Percentiles rank a stretch among this genome's conserved stretches.
These are phyloP conservation scores for Naematelia aurantialba DNA, from an alignment of 768 basidiomycete species.

Conservation along the genomic window DNA sequence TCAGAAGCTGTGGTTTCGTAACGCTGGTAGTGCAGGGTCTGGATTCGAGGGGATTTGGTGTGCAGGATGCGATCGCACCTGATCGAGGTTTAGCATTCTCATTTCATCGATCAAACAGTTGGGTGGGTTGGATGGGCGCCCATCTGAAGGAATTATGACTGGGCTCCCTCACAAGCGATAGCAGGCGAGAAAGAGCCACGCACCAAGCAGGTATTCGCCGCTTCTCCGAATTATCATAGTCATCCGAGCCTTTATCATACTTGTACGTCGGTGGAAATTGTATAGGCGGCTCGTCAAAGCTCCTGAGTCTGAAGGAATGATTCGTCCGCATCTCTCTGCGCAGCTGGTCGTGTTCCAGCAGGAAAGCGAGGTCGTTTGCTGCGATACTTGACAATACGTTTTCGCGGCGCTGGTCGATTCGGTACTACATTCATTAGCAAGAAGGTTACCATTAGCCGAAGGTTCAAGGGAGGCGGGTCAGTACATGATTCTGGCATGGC, in stretches of 20 bases:
- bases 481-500: no score
- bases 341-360: conserved; percentile 76
- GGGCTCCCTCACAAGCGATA: neutral
- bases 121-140: neutral
- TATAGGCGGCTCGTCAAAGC: conserved; percentile 74
- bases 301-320: conserved; percentile 77
- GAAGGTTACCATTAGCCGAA: no score
- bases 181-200: no score
- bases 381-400: conserved; percentile 68
- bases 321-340: conserved; percentile 82
- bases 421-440: no score
- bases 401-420: conserved; percentile 88
- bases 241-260: conserved; percentile 72
- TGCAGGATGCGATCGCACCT: conserved; percentile 85
- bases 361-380: conserved; percentile 61
- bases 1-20: conserved; percentile 87
- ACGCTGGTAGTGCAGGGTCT: conserved; percentile 67
- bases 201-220: conserved; percentile 81
- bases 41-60: conserved; percentile 59
- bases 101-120: neutral
- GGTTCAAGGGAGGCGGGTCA: conserved; percentile 9
- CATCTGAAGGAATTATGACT: neutral
- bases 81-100: neutral
- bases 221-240: conserved; percentile 87
- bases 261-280: conserved; percentile 90